These are phyloP conservation scores for Yarrowia galli DNA, from an alignment of 1,139 yeast genomes.

Conservation along the genomic window DNA sequence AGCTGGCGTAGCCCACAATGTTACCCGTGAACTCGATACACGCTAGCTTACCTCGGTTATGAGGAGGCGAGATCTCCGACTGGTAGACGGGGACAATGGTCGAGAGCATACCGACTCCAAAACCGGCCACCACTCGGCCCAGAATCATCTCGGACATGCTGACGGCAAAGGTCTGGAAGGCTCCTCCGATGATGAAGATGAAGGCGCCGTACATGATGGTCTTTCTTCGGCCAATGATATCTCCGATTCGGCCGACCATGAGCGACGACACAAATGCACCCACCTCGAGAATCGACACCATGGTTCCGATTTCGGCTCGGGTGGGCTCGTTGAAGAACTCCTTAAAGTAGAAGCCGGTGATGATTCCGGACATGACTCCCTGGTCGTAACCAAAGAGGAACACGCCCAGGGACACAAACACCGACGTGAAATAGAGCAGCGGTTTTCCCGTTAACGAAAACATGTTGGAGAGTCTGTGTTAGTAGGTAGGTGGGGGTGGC, in stretches of 20 bases:
- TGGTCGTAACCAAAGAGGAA: slow-evolving; percentile 90
- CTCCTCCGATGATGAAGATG: slow-evolving; percentile 82
- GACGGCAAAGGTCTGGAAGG: slow-evolving; percentile 67
- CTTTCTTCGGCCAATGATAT: slow-evolving; percentile 77
- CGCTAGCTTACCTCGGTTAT: slow-evolving; percentile 85
- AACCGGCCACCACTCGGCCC: slow-evolving; percentile 83
- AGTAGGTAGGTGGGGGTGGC: no score
- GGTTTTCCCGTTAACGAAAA: slow-evolving; percentile 50
- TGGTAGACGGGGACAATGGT: slow-evolving; percentile 96
- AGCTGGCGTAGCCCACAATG: slow-evolving; percentile 81
- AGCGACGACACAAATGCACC: slow-evolving; percentile 86
- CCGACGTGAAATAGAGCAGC: slow-evolving; percentile 71
- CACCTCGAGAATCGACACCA: slow-evolving; percentile 82
- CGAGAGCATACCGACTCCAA: slow-evolving; percentile 90
- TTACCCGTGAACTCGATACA: slow-evolving; percentile 94
- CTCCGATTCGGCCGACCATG: slow-evolving; percentile 78
- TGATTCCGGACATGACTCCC: slow-evolving; percentile 87
- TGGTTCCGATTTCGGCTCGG: slow-evolving; percentile 72
- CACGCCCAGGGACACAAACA: slow-evolving; percentile 83
- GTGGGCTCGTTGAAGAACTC: slow-evolving; percentile 75
- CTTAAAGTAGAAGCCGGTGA: slow-evolving; percentile 73
- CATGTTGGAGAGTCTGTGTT: slow-evolving; percentile 14
- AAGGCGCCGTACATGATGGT: slow-evolving; percentile 84
- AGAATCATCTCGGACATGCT: slow-evolving; percentile 61
- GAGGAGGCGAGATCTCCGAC: slow-evolving; percentile 88